A percentile compares a stretch with the other conserved stretches of the same genome.
These are phyloP conservation scores for Gnaphalium uliginosum DNA, from an alignment of 129 eudicot species.

Conservation along the genomic window DNA sequence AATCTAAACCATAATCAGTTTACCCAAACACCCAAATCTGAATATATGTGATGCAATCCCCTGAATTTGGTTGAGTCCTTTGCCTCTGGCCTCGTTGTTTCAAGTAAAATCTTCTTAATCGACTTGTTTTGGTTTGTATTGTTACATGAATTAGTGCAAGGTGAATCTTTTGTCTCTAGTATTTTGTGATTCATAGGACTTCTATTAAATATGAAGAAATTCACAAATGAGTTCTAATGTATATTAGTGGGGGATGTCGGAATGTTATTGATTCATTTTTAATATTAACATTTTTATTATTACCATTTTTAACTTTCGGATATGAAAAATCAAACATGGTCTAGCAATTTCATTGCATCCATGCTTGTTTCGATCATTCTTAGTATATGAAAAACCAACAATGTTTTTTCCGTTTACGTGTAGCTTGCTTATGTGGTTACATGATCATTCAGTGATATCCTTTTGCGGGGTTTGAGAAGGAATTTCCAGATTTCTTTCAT, in stretches of 20 bases:
- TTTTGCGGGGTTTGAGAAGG: background rate
- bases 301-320: too few relatives aligned
- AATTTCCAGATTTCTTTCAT: background rate
- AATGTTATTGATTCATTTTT: too few relatives aligned
- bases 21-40: background rate
- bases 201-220: background rate
- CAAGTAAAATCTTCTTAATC: background rate
- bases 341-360: too few relatives aligned
- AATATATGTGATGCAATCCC: background rate
- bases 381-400: too few relatives aligned
- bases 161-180: too few relatives aligned
- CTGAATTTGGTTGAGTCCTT: background rate
- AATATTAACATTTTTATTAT: too few relatives aligned
- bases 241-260: background rate
- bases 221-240: background rate
- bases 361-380: too few relatives aligned
- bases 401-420: too few relatives aligned
- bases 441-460: background rate
- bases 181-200: too few relatives aligned
- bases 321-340: too few relatives aligned
- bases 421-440: background rate
- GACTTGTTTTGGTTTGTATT: background rate
- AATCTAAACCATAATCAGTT: too few relatives aligned
- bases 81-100: constrained; percentile 10
- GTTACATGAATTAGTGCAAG: background rate